Percentiles rank a stretch among this genome's conserved stretches.
Conservation (phyloP, 352 stramenopile genomes). For the Phytopythium oedochilum region DNA sequence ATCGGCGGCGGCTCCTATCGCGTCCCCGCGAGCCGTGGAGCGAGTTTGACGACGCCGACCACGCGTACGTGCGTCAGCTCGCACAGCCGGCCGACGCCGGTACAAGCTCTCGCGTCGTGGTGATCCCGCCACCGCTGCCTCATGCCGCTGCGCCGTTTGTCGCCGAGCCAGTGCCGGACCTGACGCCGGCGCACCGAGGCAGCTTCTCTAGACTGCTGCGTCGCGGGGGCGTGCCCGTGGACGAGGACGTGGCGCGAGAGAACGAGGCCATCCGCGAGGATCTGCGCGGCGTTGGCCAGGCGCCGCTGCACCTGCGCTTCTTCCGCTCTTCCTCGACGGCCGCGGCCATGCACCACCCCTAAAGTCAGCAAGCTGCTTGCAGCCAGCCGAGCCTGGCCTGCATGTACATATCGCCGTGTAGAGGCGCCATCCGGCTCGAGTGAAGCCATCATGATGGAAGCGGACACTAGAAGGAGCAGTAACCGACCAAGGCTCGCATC, state of each 20-base stretch:
- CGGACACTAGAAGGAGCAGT: too few relatives aligned
- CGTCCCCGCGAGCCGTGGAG: constrained; percentile 23
- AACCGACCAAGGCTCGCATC: not conserved
- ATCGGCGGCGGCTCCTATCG: constrained; percentile 12
- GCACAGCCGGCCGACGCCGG: constrained; percentile 4
- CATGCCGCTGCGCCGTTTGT: not conserved
- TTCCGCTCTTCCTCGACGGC: not conserved
- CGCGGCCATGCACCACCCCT: not conserved
- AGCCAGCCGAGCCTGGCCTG: not conserved
- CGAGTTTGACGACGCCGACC: constrained; percentile 37
- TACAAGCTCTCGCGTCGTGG: not conserved
- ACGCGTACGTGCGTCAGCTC: constrained; percentile 39
- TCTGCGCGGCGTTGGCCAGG: constrained; percentile 26
- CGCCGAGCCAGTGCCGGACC: constrained; percentile 12
- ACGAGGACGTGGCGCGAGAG: constrained; percentile 34
- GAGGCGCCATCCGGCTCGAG: too few relatives aligned
- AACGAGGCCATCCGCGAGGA: constrained; percentile 30
- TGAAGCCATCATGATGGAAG: not conserved
- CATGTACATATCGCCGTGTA: not conserved
- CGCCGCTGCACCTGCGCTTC: constrained; percentile 3
- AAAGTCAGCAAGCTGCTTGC: too few relatives aligned
- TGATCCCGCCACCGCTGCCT: not conserved
- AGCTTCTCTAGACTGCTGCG: constrained; percentile 41
- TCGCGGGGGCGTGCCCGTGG: constrained; percentile 37
- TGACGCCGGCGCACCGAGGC: constrained; percentile 32